Evolutionary conservation across 176 grass and related monocot species (phyloP).

Genomic region (Pontederia paniculata): DNA sequence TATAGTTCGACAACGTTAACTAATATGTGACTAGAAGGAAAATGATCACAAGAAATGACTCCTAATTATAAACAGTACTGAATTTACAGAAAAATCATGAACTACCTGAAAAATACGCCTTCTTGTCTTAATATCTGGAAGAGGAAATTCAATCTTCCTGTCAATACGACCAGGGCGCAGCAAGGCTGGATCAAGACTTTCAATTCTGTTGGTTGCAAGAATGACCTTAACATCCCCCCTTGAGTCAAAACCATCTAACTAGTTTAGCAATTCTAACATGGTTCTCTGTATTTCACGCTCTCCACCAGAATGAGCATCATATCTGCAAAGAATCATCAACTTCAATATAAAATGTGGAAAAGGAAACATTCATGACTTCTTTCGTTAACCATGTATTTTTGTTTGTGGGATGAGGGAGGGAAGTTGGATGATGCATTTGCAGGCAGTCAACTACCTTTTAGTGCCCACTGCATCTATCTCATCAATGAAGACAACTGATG

Average conservation of each 20-base stretch:
- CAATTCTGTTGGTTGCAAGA: constrained; percentile 12
- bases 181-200: constrained; percentile 11
- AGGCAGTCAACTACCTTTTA: neutral
- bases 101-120: constrained; percentile 4
- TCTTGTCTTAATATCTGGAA: too few relatives aligned
- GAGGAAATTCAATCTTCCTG: constrained; percentile 11
- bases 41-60: neutral
- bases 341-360: neutral
- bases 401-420: too few relatives aligned
- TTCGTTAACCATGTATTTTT: neutral
- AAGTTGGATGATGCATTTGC: too few relatives aligned
- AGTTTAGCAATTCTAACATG: constrained; percentile 7
- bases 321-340: neutral
- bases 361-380: neutral
- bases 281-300: constrained; percentile 11
- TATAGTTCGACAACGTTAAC: neutral
- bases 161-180: constrained; percentile 4
- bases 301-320: constrained; percentile 10
- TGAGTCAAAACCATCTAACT: constrained; percentile 14
- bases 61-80: neutral
- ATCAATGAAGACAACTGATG: constrained; percentile 12
- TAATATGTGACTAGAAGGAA: neutral
- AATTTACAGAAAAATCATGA: neutral
- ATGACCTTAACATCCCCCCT: constrained; percentile 12
- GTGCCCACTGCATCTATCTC: constrained; percentile 13